phyloP scores from a whole-genome alignment of 805 yeast genomes.

The Candida andamanensis region DNA sequence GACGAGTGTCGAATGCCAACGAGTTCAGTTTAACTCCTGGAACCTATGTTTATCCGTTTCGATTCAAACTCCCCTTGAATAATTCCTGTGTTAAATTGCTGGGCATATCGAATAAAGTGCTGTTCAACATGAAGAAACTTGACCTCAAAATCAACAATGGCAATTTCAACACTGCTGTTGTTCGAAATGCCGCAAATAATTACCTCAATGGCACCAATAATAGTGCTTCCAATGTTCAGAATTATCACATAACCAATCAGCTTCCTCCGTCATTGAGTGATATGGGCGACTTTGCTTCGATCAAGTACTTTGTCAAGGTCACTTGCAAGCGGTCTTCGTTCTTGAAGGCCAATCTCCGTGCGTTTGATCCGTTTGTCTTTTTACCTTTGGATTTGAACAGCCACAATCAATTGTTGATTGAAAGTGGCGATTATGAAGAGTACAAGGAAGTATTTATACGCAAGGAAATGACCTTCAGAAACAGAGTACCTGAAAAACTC shows the following conservation, averaged over 20 bases:
- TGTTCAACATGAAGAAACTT: conserved; percentile 23
- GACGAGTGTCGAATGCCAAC: conserved; percentile 37
- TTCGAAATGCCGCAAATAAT: conserved; percentile 17
- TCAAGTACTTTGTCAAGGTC: conserved; percentile 55
- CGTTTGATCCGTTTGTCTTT: conserved; percentile 47
- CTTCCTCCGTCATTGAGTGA: conserved; percentile 33
- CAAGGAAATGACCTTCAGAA: conserved; percentile 31
- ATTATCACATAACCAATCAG: conserved; percentile 23
- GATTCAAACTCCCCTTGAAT: conserved; percentile 39
- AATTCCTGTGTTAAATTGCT: conserved; percentile 34
- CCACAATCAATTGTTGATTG: conserved; percentile 9
- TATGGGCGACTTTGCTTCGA: conserved; percentile 29
- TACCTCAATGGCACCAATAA: conserved; percentile 2
- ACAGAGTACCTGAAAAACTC: conserved; percentile 41
- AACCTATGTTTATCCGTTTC: conserved; percentile 45
- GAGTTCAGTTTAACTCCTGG: conserved; percentile 49
- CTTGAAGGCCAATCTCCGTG: conserved; percentile 43
- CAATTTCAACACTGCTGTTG: conserved; percentile 16
- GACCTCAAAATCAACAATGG: conserved; percentile 31
- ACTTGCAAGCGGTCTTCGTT: conserved; percentile 52
- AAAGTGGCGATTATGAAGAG: conserved; percentile 19
- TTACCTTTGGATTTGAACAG: conserved; percentile 42
- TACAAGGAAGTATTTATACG: conserved; percentile 43
- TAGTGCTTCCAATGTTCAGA: conserved; percentile 1
- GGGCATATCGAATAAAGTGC: conserved; percentile 24